A percentile compares a stretch with the other conserved stretches of the same genome.
Conservation (phyloP, 805 yeast species). For the Candida chauliodis region DNA sequence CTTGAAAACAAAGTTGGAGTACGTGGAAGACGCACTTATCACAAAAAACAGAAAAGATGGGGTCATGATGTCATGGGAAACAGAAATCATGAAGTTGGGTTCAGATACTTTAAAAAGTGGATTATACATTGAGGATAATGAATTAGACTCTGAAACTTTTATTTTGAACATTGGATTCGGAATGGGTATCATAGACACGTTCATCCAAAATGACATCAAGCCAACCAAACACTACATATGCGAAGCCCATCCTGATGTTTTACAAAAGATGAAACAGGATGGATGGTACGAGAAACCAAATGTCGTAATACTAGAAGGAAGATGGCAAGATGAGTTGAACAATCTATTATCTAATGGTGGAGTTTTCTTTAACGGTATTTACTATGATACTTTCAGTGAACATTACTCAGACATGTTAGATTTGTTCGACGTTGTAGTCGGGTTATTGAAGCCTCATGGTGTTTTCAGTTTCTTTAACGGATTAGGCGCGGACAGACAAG, state of each 20-base stretch:
- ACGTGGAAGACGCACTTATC: constrained; percentile 62
- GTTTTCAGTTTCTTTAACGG: constrained; percentile 91
- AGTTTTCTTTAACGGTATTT: constrained; percentile 83
- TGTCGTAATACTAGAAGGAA: constrained; percentile 78
- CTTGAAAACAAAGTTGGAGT: constrained; percentile 62
- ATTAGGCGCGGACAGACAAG: constrained; percentile 43
- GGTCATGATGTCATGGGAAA: constrained; percentile 98
- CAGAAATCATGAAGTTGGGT: constrained; percentile 74
- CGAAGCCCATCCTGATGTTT: constrained; percentile 93
- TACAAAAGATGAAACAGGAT: constrained; percentile 58
- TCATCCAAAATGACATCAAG: constrained; percentile 50
- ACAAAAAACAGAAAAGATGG: constrained; percentile 79
- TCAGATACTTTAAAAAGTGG: constrained; percentile 67
- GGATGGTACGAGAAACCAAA: constrained; percentile 80
- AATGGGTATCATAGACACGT: constrained; percentile 89
- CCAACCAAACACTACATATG: constrained; percentile 81
- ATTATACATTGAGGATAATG: constrained; percentile 20
- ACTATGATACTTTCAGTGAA: constrained; percentile 92
- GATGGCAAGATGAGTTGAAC: constrained; percentile 86
- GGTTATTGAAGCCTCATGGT: constrained; percentile 77
- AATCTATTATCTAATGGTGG: constrained; percentile 57
- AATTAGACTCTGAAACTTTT: constrained; percentile 34
- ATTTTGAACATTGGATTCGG: constrained; percentile 92
- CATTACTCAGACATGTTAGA: constrained; percentile 87
- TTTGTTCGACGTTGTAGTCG: constrained; percentile 76